Evolutionary conservation across 768 basidiomycete genomes (phyloP).

Genomic region (Glaciozyma martinii): DNA sequence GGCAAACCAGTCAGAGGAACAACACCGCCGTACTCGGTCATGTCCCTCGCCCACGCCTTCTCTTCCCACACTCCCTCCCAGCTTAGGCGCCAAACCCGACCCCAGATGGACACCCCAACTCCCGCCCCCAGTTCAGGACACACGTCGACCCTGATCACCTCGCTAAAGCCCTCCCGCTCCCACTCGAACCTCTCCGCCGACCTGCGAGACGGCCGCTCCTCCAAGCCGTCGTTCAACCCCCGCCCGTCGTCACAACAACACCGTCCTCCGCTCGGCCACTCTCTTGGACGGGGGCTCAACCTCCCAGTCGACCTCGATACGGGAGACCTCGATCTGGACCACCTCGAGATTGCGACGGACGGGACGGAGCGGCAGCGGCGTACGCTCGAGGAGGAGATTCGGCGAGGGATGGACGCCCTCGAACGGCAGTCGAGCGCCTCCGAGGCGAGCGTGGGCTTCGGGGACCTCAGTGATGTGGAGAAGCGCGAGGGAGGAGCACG

Average conservation of each 20-base stretch:
- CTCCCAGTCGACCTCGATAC: background rate
- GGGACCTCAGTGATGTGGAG: background rate
- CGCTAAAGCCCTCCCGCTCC: constrained; percentile 5
- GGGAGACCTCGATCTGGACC: background rate
- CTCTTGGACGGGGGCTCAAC: background rate
- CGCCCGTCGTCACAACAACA: background rate
- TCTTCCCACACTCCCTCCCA: background rate
- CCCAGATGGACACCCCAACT: constrained; percentile 19
- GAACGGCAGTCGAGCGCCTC: background rate
- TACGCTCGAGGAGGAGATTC: constrained; percentile 13
- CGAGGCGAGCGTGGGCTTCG: background rate
- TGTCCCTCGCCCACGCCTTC: too few relatives aligned
- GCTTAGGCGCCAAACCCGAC: background rate
- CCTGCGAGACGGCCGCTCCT: background rate
- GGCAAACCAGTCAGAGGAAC: too few relatives aligned
- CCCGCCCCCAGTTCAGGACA: constrained; percentile 8
- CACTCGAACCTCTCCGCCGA: constrained; percentile 1
- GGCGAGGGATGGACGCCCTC: constrained; percentile 16
- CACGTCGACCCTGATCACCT: constrained; percentile 7
- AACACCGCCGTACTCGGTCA: too few relatives aligned
- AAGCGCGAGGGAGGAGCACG: background rate
- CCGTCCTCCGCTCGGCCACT: background rate
- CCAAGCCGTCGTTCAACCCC: background rate
- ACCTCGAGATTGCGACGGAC: constrained; percentile 18
- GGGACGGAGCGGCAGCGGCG: constrained; percentile 23